These are phyloP conservation scores for Auriculariales sp. DNA, from an alignment of 768 basidiomycete genomes.

Conservation along the genomic window DNA sequence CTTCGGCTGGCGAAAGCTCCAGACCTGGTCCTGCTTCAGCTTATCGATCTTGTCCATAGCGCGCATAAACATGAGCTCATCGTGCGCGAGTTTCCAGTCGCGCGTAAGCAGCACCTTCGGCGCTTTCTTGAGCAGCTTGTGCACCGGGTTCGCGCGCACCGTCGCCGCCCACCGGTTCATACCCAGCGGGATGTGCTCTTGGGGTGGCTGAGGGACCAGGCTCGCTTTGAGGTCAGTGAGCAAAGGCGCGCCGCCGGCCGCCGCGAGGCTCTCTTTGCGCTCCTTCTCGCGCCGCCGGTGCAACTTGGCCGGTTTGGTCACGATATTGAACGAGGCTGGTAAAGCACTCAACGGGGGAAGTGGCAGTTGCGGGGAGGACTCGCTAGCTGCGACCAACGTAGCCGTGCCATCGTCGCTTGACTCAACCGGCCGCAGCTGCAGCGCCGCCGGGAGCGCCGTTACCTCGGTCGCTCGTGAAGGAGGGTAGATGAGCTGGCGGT, in stretches of 20 bases:
- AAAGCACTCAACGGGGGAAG: conserved; percentile 41
- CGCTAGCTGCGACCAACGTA: not conserved
- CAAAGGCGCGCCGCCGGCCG: not conserved
- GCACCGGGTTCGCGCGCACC: conserved; percentile 64
- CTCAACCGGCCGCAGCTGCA: not conserved
- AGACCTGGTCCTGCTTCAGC: conserved; percentile 64
- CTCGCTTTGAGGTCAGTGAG: not conserved
- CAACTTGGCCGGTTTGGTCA: conserved; percentile 28
- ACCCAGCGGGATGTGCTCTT: conserved; percentile 27
- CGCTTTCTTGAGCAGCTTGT: conserved; percentile 52
- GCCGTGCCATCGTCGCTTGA: not conserved
- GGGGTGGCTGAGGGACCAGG: conserved; percentile 25
- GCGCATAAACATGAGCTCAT: conserved; percentile 62
- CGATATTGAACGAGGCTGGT: conserved; percentile 39
- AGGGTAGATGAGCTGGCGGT: not conserved
- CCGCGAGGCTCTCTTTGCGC: conserved; percentile 26
- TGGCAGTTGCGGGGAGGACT: conserved; percentile 5
- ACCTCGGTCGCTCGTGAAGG: not conserved
- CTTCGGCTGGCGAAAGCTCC: conserved; percentile 93
- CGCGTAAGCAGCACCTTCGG: conserved; percentile 65
- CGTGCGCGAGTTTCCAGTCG: conserved; percentile 79
- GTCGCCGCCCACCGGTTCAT: conserved; percentile 53
- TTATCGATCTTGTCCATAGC: conserved; percentile 75
- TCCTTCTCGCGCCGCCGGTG: conserved; percentile 40
- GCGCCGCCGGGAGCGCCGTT: not conserved